phyloP scores from a whole-genome alignment of 2,329 filamentous ascomycete species.

The Aphanocladium album region DNA sequence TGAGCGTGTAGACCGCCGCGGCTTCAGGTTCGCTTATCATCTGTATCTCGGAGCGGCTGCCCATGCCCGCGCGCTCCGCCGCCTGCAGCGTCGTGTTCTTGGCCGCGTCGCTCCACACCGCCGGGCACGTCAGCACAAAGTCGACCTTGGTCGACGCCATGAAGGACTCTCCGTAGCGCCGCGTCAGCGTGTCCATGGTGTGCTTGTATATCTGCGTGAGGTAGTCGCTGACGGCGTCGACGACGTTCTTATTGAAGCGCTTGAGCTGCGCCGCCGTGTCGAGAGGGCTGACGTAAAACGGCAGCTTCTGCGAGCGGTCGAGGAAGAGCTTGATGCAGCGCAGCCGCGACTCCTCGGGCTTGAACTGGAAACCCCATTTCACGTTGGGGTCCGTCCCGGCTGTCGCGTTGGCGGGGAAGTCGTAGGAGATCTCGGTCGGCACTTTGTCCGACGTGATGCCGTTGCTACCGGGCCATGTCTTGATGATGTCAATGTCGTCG shows the following conservation, averaged over 20 bases:
- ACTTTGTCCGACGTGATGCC: slow-evolving; percentile 87
- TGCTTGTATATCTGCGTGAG: slow-evolving; percentile 70
- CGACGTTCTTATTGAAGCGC: slow-evolving; percentile 68
- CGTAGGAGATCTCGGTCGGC: slow-evolving; percentile 70
- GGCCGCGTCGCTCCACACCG: slow-evolving; percentile 81
- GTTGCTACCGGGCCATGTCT: slow-evolving; percentile 78
- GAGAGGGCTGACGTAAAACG: slow-evolving; percentile 72
- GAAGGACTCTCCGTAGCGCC: slow-evolving; percentile 72
- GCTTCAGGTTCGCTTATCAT: slow-evolving; percentile 80
- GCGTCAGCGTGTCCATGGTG: slow-evolving; percentile 71
- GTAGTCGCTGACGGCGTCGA: slow-evolving; percentile 76
- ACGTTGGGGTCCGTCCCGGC: slow-evolving; percentile 42
- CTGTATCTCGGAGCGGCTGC: slow-evolving; percentile 62
- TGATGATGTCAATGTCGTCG: slow-evolving; percentile 78
- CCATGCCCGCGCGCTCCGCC: slow-evolving; percentile 75
- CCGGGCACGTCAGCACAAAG: slow-evolving; percentile 76
- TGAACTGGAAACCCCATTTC: slow-evolving; percentile 82
- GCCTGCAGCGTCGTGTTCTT: slow-evolving; percentile 77
- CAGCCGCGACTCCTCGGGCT: slow-evolving; percentile 68
- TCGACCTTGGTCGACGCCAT: slow-evolving; percentile 72
- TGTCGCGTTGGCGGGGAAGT: slow-evolving; percentile 28
- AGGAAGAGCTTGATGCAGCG: slow-evolving; percentile 83
- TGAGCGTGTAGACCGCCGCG: slow-evolving; percentile 73
- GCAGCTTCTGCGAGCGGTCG: slow-evolving; percentile 73
- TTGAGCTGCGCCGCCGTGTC: slow-evolving; percentile 74